A percentile compares a stretch with the other conserved stretches of the same genome.
Conservation (phyloP, 441 rosid species). For the Erysimum cheiri region DNA sequence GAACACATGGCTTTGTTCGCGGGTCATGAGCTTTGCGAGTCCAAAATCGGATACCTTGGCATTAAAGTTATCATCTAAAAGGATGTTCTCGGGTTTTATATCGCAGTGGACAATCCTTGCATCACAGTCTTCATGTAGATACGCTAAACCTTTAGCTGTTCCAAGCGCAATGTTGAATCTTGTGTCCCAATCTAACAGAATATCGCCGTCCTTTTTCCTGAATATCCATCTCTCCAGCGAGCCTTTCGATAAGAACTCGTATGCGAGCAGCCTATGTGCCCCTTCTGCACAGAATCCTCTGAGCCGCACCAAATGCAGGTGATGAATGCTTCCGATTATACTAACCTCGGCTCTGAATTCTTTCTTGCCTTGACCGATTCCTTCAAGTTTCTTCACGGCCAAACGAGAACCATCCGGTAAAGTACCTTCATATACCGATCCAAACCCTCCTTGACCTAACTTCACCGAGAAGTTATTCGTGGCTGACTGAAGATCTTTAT, state of each 20-base stretch:
- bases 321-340: slow-evolving; percentile 92
- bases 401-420: slow-evolving; percentile 82
- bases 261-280: slow-evolving; percentile 79
- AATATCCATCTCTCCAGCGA: slow-evolving; percentile 95
- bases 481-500: slow-evolving; percentile 78
- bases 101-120: slow-evolving; percentile 86
- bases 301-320: slow-evolving; percentile 84
- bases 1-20: slow-evolving; percentile 93
- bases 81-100: slow-evolving; percentile 93
- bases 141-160: slow-evolving; percentile 93
- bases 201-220: slow-evolving; percentile 51
- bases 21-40: slow-evolving; percentile 87
- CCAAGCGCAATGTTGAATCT: slow-evolving; percentile 85
- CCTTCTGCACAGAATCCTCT: slow-evolving; percentile 95
- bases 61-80: slow-evolving; percentile 70
- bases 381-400: slow-evolving; percentile 95
- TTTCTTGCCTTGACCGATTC: slow-evolving; percentile 93
- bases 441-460: slow-evolving; percentile 97
- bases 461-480: slow-evolving; percentile 78
- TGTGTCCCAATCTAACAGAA: slow-evolving; percentile 74
- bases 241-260: slow-evolving; percentile 84
- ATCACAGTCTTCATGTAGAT: slow-evolving; percentile 90
- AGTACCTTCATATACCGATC: slow-evolving; percentile 80
- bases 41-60: slow-evolving; percentile 98
- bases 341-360: slow-evolving; percentile 96